These are phyloP conservation scores for Ganoderma boninense DNA, from an alignment of 1,284 basidiomycete genomes.

Conservation along the genomic window DNA sequence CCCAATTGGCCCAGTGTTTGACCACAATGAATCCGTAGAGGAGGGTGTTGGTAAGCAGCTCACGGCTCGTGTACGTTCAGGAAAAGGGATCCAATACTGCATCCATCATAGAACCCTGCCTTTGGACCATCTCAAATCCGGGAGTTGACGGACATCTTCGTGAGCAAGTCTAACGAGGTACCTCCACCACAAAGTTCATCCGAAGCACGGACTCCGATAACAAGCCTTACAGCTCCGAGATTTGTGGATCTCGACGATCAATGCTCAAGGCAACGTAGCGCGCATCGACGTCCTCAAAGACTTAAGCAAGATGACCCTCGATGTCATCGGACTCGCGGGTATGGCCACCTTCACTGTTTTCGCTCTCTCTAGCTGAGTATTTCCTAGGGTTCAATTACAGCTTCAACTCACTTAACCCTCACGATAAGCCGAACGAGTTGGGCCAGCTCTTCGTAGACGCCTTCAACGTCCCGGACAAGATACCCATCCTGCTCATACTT, in stretches of 20 bases:
- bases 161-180: slow-evolving; percentile 60
- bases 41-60: slow-evolving; percentile 1
- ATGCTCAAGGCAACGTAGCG: slow-evolving; percentile 10
- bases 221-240: slow-evolving; percentile 38
- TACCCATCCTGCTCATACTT: slow-evolving; percentile 19
- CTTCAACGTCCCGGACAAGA: slow-evolving; percentile 16
- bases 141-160: slow-evolving; percentile 61
- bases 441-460: slow-evolving; percentile 46
- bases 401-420: slow-evolving; percentile 42
- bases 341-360: background rate
- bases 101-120: slow-evolving; percentile 57
- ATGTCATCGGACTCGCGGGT: slow-evolving; percentile 59
- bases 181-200: background rate
- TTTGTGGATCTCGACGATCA: slow-evolving; percentile 32
- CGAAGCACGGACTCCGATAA: background rate
- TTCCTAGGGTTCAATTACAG: slow-evolving; percentile 53
- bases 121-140: slow-evolving; percentile 64
- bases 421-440: slow-evolving; percentile 46
- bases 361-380: background rate
- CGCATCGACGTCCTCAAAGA: slow-evolving; percentile 51
- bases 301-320: slow-evolving; percentile 54
- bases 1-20: background rate
- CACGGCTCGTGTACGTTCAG: background rate
- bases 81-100: background rate
- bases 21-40: background rate